Conservation (phyloP, 2,329 filamentous ascomycete genomes). For the Emergomyces africanus region DNA sequence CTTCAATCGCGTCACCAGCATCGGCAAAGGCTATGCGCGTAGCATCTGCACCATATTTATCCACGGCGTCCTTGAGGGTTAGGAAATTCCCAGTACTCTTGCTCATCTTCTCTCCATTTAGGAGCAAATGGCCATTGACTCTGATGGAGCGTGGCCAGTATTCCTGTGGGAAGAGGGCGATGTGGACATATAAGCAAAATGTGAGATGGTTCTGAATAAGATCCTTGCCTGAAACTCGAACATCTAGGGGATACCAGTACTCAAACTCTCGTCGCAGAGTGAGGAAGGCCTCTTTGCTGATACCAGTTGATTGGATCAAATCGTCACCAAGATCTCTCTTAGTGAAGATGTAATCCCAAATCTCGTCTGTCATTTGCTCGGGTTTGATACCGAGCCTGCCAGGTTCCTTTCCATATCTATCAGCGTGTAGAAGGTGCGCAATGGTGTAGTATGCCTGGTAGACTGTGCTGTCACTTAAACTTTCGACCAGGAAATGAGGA, state of each 20-base stretch:
- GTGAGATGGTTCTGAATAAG: slow-evolving; percentile 88
- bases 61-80: slow-evolving; percentile 70
- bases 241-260: slow-evolving; percentile 92
- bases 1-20: slow-evolving; percentile 83
- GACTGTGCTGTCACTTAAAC: slow-evolving; percentile 79
- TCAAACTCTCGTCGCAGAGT: slow-evolving; percentile 83
- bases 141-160: slow-evolving; percentile 83
- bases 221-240: slow-evolving; percentile 83
- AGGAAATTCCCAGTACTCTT: slow-evolving; percentile 98
- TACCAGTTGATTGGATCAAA: slow-evolving; percentile 52
- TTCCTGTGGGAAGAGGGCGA: slow-evolving; percentile 74
- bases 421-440: slow-evolving; percentile 57
- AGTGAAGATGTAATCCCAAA: slow-evolving; percentile 93
- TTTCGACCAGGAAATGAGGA: slow-evolving; percentile 77
- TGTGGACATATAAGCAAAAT: slow-evolving; percentile 88
- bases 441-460: slow-evolving; percentile 59
- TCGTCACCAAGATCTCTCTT: slow-evolving; percentile 57
- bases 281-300: slow-evolving; percentile 60
- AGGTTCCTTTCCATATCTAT: slow-evolving; percentile 67
- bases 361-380: slow-evolving; percentile 85
- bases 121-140: slow-evolving; percentile 80
- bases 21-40: slow-evolving; percentile 85
- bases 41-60: slow-evolving; percentile 92
- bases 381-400: slow-evolving; percentile 57
- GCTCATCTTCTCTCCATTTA: slow-evolving; percentile 98